Percentiles rank a stretch among this genome's conserved stretches.
phyloP scores from a whole-genome alignment of 1,284 basidiomycete genomes.

The Rhodotorula sp. region DNA sequence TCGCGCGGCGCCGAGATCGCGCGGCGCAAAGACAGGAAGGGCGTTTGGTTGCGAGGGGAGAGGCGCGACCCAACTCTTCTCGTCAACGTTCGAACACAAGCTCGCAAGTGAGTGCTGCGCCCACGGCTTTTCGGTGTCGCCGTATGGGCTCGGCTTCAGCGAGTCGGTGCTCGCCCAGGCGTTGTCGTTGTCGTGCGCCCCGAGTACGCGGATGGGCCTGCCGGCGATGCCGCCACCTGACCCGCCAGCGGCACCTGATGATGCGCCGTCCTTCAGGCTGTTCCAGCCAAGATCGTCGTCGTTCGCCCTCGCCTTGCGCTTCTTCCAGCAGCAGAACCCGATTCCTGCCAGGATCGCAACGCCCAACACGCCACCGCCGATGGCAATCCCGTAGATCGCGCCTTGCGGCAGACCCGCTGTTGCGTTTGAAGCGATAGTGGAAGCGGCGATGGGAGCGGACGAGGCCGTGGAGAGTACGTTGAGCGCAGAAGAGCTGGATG shows the following conservation, averaged over 20 bases:
- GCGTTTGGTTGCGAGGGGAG: not conserved
- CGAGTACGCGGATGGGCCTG: not conserved
- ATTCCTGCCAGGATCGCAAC: slow-evolving; percentile 20
- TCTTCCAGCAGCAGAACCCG: slow-evolving; percentile 37
- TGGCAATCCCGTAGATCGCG: slow-evolving; percentile 32
- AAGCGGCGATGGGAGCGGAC: not conserved
- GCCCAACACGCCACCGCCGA: slow-evolving; percentile 14
- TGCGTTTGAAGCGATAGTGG: not conserved
- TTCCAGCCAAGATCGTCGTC: slow-evolving; percentile 24
- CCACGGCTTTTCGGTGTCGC: slow-evolving; percentile 8
- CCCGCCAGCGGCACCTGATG: not conserved
- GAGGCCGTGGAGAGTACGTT: not conserved
- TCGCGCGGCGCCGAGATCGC: slow-evolving; percentile 3
- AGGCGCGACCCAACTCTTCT: not conserved
- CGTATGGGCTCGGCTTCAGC: not conserved
- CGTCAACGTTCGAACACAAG: not conserved
- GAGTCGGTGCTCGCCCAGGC: slow-evolving; percentile 12
- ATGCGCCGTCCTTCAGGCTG: slow-evolving; percentile 13
- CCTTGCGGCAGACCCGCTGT: slow-evolving; percentile 9
- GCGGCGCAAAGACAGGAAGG: slow-evolving; percentile 1
- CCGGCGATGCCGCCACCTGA: not conserved
- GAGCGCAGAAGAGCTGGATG: no score
- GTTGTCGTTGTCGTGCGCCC: not conserved
- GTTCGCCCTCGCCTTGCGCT: slow-evolving; percentile 27
- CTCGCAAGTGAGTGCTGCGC: slow-evolving; percentile 8